phyloP scores from a whole-genome alignment of 495 filamentous ascomycete species.

The Tuber aestivum region DNA sequence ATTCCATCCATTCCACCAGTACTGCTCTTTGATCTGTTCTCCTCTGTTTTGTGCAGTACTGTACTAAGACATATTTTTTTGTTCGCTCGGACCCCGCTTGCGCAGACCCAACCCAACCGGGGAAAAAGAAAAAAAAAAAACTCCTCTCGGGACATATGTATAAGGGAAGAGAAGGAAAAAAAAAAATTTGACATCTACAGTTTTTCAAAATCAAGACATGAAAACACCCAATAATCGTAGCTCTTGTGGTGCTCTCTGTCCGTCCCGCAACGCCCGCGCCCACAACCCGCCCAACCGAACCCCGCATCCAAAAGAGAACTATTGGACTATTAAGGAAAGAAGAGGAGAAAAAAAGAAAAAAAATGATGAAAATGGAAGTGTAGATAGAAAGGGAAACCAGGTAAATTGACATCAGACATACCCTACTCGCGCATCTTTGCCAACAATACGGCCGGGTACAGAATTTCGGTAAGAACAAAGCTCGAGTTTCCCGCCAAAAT shows the following conservation, averaged over 20 bases:
- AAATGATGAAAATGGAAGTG: neutral
- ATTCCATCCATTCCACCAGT: neutral
- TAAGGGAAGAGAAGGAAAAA: neutral
- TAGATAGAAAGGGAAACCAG: neutral
- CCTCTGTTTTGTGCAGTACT: neutral
- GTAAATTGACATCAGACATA: neutral
- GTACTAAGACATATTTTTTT: neutral
- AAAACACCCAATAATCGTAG: conserved; percentile 1
- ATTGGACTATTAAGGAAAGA: neutral
- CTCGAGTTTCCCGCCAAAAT: too few relatives aligned
- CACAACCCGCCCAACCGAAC: neutral
- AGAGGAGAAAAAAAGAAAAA: neutral
- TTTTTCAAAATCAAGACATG: conserved; percentile 2
- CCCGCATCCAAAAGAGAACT: neutral
- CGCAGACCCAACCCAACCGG: neutral
- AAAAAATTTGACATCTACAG: neutral
- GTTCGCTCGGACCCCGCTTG: neutral
- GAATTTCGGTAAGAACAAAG: too few relatives aligned
- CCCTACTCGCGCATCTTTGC: neutral
- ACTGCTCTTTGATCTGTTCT: neutral
- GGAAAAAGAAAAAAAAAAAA: neutral
- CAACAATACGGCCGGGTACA: too few relatives aligned
- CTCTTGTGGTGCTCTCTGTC: neutral
- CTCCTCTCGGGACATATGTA: neutral
- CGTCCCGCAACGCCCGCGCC: neutral